These are phyloP conservation scores for Aeschynomene evenia DNA, from an alignment of 306 rosid species.

Conservation along the genomic window DNA sequence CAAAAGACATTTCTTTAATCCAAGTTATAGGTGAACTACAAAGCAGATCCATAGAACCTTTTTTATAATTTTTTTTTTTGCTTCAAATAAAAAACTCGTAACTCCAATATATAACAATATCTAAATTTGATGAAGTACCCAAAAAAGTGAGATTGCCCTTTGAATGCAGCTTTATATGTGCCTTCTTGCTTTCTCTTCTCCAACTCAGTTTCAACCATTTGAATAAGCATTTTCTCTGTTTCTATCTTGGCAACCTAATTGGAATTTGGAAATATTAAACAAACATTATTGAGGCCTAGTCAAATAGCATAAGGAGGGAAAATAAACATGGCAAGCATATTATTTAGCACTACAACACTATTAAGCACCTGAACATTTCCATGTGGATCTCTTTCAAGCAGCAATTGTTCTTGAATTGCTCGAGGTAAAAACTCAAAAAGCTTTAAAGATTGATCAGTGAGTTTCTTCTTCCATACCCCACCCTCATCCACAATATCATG, in stretches of 20 bases:
- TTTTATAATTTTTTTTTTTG: not conserved
- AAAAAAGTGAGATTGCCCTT: constrained; percentile 95
- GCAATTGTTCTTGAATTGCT: constrained; percentile 90
- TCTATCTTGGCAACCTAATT: constrained; percentile 93
- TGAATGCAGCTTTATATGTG: constrained; percentile 56
- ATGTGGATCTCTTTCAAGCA: constrained; percentile 99
- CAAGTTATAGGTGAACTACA: not conserved
- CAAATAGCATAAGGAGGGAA: constrained; percentile 14
- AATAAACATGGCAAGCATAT: constrained; percentile 27
- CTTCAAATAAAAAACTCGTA: constrained; percentile 13
- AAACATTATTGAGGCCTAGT: constrained; percentile 20
- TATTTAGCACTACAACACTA: constrained; percentile 4
- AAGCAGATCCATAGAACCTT: not conserved
- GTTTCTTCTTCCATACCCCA: constrained; percentile 91
- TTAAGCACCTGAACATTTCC: constrained; percentile 94
- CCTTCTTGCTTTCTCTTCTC: constrained; percentile 83
- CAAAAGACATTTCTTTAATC: not conserved
- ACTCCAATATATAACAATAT: constrained; percentile 17
- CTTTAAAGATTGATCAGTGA: constrained; percentile 65
- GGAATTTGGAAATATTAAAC: constrained; percentile 20
- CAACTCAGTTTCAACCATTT: constrained; percentile 97
- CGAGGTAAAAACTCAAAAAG: constrained; percentile 87
- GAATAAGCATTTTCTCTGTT: constrained; percentile 98
- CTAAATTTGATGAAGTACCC: constrained; percentile 57
- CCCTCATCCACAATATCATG: constrained; percentile 72